Conservation (phyloP, 1,284 basidiomycete species). For the Pholiota adiposa region DNA sequence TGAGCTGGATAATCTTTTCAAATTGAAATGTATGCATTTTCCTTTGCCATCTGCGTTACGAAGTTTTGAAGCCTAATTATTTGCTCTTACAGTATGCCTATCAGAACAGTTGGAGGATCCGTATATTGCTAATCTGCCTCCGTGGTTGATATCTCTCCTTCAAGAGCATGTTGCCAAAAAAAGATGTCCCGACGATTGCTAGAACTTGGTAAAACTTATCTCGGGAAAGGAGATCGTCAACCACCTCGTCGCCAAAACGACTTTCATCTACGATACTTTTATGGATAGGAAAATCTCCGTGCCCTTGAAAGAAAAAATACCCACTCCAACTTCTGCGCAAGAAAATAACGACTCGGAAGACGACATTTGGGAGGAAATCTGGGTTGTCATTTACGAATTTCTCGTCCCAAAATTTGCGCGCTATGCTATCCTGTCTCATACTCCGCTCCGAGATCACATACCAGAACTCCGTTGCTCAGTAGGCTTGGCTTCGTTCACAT, state of each 20-base stretch:
- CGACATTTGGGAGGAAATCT: neutral
- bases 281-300: neutral
- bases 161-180: neutral
- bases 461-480: neutral
- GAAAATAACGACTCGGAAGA: neutral
- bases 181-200: neutral
- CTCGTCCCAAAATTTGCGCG: neutral
- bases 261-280: neutral
- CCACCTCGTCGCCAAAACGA: neutral
- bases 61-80: neutral
- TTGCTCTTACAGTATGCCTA: too few species aligned
- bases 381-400: neutral
- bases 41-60: too few species aligned
- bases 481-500: neutral
- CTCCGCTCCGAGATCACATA: neutral
- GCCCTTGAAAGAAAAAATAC: neutral
- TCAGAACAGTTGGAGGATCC: too few species aligned
- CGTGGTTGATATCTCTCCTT: neutral
- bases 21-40: neutral
- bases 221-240: neutral
- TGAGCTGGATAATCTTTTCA: neutral
- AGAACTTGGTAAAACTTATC: neutral
- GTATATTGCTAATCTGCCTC: neutral
- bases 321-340: neutral
- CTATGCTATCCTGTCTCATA: conserved; percentile 1